Evolutionary conservation across 768 basidiomycete species (phyloP).

Genomic region (Rhodosporidiobolus sp.): DNA sequence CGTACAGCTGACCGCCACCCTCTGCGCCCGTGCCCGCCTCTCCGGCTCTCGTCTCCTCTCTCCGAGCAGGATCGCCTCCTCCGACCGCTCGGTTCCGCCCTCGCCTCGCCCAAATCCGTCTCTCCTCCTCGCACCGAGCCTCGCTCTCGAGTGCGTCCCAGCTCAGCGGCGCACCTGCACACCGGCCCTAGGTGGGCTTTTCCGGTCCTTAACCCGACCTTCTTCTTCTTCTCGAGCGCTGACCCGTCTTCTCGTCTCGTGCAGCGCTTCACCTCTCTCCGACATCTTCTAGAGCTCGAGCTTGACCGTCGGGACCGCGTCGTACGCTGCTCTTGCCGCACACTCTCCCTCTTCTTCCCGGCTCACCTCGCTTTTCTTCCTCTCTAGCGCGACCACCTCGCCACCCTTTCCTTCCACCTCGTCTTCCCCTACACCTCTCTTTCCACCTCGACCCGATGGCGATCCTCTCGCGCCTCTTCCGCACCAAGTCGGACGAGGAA

Average conservation of each 20-base stretch:
- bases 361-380: too few relatives aligned
- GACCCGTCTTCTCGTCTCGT: too few relatives aligned
- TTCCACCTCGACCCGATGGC: constrained; percentile 81
- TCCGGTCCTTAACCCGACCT: too few relatives aligned
- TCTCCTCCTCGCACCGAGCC: background rate
- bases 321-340: too few relatives aligned
- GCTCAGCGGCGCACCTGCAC: background rate
- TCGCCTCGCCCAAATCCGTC: background rate
- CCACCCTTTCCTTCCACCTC: constrained; percentile 70
- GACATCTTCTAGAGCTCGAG: too few relatives aligned
- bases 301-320: too few relatives aligned
- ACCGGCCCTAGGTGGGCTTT: too few relatives aligned
- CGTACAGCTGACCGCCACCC: background rate
- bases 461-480: constrained; percentile 75
- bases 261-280: too few relatives aligned
- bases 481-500: constrained; percentile 50
- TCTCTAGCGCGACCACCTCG: too few relatives aligned
- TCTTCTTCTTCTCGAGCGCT: too few relatives aligned
- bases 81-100: background rate
- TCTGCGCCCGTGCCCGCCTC: background rate
- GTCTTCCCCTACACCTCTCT: constrained; percentile 69
- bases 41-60: background rate
- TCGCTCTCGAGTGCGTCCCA: background rate
- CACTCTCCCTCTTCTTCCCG: too few relatives aligned
- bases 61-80: background rate